These are phyloP conservation scores for Dipodascus geniculatus DNA, from an alignment of 805 yeast species.

Conservation along the genomic window DNA sequence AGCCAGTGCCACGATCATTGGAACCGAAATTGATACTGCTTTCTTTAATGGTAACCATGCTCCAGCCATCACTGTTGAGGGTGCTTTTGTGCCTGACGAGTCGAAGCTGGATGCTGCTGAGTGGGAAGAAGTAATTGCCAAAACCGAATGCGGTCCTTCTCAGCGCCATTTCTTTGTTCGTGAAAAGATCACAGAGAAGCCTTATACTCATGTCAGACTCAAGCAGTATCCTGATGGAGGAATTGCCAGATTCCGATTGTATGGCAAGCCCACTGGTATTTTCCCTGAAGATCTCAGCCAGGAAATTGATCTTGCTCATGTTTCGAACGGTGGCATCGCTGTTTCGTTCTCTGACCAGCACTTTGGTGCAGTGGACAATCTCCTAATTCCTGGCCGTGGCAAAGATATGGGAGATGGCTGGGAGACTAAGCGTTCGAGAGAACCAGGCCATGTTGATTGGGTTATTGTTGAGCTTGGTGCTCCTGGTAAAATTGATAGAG, in stretches of 20 bases:
- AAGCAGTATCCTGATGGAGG: constrained; percentile 98
- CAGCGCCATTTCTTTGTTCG: constrained; percentile 71
- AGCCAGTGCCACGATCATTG: constrained; percentile 63
- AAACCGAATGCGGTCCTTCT: constrained; percentile 78
- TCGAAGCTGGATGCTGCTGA: constrained; percentile 15
- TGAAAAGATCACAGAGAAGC: constrained; percentile 39
- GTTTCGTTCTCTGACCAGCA: constrained; percentile 81
- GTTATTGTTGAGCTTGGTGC: constrained; percentile 73
- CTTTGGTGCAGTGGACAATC: constrained; percentile 84
- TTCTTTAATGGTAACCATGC: constrained; percentile 95
- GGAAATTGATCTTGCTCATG: constrained; percentile 66
- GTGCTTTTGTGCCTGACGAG: constrained; percentile 28
- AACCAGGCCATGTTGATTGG: constrained; percentile 84
- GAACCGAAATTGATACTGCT: constrained; percentile 87
- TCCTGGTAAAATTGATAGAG: constrained; percentile 38
- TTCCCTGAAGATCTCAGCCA: constrained; percentile 36
- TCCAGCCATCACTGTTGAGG: constrained; percentile 80
- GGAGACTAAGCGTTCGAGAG: constrained; percentile 89
- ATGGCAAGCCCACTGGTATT: constrained; percentile 74
- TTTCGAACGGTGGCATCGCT: constrained; percentile 81
- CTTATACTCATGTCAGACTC: constrained; percentile 70
- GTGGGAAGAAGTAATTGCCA: constrained; percentile 66
- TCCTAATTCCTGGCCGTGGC: constrained; percentile 88
- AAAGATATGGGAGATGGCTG: constrained; percentile 96
- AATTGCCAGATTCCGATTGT: constrained; percentile 84